Evolutionary conservation across 768 basidiomycete genomes (phyloP).

Genomic region (Neoboletus magnificus): DNA sequence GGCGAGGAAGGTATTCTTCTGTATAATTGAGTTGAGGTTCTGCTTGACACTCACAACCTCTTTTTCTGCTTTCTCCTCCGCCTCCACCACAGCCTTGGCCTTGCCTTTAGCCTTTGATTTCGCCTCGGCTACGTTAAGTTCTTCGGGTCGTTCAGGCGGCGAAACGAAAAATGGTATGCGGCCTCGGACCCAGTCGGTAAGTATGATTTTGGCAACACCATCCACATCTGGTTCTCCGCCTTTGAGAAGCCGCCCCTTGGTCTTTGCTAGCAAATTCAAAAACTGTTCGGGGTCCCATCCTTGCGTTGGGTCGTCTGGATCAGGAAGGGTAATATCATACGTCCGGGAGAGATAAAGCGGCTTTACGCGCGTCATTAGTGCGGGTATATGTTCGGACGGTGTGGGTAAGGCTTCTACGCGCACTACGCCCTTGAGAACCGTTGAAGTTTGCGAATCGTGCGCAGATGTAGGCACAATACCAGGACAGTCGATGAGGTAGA

Average conservation of each 20-base stretch:
- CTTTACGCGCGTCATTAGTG: constrained; percentile 87
- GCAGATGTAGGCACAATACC: constrained; percentile 96
- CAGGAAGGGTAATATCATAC: constrained; percentile 67
- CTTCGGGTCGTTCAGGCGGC: constrained; percentile 81
- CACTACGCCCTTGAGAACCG: constrained; percentile 94
- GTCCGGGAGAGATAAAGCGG: constrained; percentile 87
- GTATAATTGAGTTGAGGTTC: constrained; percentile 81
- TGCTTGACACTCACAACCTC: constrained; percentile 71
- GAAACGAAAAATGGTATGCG: constrained; percentile 95
- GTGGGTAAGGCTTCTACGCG: constrained; percentile 92
- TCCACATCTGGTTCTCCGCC: constrained; percentile 94
- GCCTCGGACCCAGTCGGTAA: constrained; percentile 96
- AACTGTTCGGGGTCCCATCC: constrained; percentile 76
- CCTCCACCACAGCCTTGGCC: constrained; percentile 33
- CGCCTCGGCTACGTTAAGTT: constrained; percentile 59
- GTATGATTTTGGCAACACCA: constrained; percentile 88
- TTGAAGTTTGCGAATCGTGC: constrained; percentile 83
- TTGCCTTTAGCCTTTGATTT: constrained; percentile 52
- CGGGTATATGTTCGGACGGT: constrained; percentile 89
- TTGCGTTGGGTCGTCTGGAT: constrained; percentile 48
- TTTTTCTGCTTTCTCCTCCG: constrained; percentile 32
- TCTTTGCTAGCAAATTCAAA: constrained; percentile 79
- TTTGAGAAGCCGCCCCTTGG: constrained; percentile 88
- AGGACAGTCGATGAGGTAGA: constrained; percentile 99
- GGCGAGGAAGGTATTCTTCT: constrained; percentile 81